Evolutionary conservation across 2,329 filamentous ascomycete species (phyloP).

Genomic region (Lithohypha guttulata): DNA sequence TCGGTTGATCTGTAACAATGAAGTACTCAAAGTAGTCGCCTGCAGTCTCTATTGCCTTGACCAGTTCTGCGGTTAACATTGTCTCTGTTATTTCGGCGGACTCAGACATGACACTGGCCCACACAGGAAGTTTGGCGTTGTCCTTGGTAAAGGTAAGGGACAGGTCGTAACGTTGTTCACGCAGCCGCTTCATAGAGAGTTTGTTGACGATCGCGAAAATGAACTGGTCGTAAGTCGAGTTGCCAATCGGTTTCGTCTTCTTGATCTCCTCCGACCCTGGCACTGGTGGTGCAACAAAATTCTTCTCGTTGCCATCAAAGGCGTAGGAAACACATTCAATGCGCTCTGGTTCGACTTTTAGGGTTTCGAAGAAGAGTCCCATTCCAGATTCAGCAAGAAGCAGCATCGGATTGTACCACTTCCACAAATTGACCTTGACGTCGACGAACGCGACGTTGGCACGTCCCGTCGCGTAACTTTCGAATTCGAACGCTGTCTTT

Average conservation of each 20-base stretch:
- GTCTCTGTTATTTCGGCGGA: constrained; percentile 86
- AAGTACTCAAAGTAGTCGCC: constrained; percentile 78
- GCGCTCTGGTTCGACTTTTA: constrained; percentile 57
- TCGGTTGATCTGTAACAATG: constrained; percentile 79
- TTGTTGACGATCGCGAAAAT: constrained; percentile 96
- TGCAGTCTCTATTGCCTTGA: constrained; percentile 65
- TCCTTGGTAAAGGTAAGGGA: constrained; percentile 92
- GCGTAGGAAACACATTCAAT: constrained; percentile 70
- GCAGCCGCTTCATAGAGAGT: constrained; percentile 76
- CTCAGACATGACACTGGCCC: constrained; percentile 93
- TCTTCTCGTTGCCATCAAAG: constrained; percentile 83
- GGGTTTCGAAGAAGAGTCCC: constrained; percentile 70
- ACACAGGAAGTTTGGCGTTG: constrained; percentile 73
- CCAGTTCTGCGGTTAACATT: constrained; percentile 76
- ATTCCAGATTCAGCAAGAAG: constrained; percentile 56
- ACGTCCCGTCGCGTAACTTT: constrained; percentile 78
- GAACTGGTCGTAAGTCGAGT: constrained; percentile 70
- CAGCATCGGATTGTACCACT: constrained; percentile 72
- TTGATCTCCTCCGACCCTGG: constrained; percentile 50
- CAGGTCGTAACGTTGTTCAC: constrained; percentile 88
- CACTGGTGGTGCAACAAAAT: constrained; percentile 55
- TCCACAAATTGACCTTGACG: constrained; percentile 67
- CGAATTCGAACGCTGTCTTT: constrained; percentile 76
- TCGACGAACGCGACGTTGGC: constrained; percentile 90
- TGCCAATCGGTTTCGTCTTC: constrained; percentile 49